Evolutionary conservation across 371 early-diverging fungal species (phyloP), one percentile per base, ranked within the genome.

Genomic region (Rhizopus microsporus): DNA sequence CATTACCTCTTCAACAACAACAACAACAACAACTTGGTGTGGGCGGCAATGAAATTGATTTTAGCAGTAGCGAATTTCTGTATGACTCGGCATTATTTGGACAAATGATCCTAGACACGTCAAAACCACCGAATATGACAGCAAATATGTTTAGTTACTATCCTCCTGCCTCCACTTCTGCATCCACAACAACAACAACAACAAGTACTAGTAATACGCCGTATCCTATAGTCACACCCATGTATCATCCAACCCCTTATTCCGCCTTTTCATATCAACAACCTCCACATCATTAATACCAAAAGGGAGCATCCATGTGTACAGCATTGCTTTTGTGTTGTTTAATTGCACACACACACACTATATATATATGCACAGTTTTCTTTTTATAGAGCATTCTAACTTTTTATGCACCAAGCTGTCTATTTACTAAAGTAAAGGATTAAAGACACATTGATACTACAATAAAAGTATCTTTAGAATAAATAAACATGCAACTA

Each of bases 31-130:
- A 56, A 43, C 56, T 13, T 2, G 17, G 52, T 38, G 17, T 45
- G 16, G 40, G 29, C 7, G 29, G 29, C 8, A 61, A 51, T 30
- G 51, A 68, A 4, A 68, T 72, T 15, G 71, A 77, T 50, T 77
- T 72, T 40, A 77, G 74, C 39, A 77, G 78, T 38, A 62, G 61
- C 17, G 74, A 69, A 30, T 77, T 74, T 34, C 56, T 77, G 8
- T 68, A 72, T 40, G 78, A 77, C 38, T 67, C 69, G 13, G 68
- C 68, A 0, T 52, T 77, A 8, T 77, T 77, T 57, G 78, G 78
- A n/a, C 78, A 78, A 53, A 71, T 75, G 16, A 67, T 78, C 45
- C 69, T 78, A 44, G 75, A 78, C 50, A 40, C 51, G 7, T 29
- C 46, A 5, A 46, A 46, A 15, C 46, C 46, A 9, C 46, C 46